Percentiles rank a stretch among this genome's conserved stretches.
Conservation (phyloP, 1,139 yeast genomes). For the Meyerozyma elateridarum region DNA sequence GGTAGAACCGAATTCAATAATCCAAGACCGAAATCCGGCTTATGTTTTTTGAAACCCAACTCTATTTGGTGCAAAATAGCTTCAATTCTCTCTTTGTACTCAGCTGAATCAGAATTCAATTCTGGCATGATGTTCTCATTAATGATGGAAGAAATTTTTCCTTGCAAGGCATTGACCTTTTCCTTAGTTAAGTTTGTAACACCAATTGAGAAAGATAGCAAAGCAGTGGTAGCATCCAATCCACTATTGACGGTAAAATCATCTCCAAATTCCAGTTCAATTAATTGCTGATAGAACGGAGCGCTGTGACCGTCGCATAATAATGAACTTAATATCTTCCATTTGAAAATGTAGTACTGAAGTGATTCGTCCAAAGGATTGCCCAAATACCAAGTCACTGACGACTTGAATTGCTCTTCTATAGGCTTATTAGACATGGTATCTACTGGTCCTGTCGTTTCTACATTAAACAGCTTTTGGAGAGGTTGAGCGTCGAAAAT, state of each 20-base stretch:
- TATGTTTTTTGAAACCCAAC: slow-evolving; percentile 76
- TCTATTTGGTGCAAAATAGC: slow-evolving; percentile 90
- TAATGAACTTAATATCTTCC: slow-evolving; percentile 68
- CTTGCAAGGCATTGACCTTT: slow-evolving; percentile 43
- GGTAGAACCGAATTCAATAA: slow-evolving; percentile 71
- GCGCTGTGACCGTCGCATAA: slow-evolving; percentile 91
- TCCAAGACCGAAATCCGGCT: slow-evolving; percentile 85
- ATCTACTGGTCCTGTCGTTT: slow-evolving; percentile 72
- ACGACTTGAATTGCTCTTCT: slow-evolving; percentile 68
- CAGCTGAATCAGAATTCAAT: slow-evolving; percentile 39
- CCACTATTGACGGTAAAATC: slow-evolving; percentile 91
- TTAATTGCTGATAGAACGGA: slow-evolving; percentile 76
- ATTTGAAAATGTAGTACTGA: slow-evolving; percentile 61
- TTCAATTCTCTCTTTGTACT: slow-evolving; percentile 58
- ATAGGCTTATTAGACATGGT: slow-evolving; percentile 61
- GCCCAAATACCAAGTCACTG: slow-evolving; percentile 86
- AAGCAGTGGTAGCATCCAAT: slow-evolving; percentile 75
- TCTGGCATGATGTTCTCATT: slow-evolving; percentile 33
- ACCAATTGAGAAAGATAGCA: slow-evolving; percentile 79
- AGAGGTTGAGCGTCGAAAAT: slow-evolving; percentile 16
- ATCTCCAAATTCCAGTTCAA: slow-evolving; percentile 80
- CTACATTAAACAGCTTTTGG: slow-evolving; percentile 8
- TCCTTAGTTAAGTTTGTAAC: slow-evolving; percentile 65
- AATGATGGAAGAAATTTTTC: slow-evolving; percentile 41
- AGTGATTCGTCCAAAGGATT: slow-evolving; percentile 52